Percentiles rank a stretch among this genome's conserved stretches.
phyloP scores from a whole-genome alignment of 140 eudicot species.

The Senecio squalidus region DNA sequence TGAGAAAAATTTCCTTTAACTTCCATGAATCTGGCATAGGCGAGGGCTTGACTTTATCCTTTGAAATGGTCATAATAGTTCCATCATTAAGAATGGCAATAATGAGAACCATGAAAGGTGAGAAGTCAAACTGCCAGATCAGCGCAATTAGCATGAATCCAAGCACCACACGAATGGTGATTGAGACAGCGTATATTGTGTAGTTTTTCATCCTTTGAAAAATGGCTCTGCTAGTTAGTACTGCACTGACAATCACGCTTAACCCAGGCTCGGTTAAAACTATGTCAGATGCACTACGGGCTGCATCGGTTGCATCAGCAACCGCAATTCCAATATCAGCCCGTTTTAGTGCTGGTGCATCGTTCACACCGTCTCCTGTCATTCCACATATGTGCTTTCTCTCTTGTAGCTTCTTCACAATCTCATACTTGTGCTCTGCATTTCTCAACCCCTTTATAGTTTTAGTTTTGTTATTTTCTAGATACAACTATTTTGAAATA shows the following conservation, averaged over 20 bases:
- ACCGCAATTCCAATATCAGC: slow-evolving; percentile 95
- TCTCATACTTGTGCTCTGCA: slow-evolving; percentile 90
- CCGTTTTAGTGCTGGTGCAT: slow-evolving; percentile 82
- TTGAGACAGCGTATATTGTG: slow-evolving; percentile 92
- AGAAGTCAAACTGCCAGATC: slow-evolving; percentile 85
- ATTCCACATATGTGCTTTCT: slow-evolving; percentile 83
- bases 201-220: slow-evolving; percentile 96
- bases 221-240: slow-evolving; percentile 81
- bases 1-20: slow-evolving; percentile 73
- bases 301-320: slow-evolving; percentile 91
- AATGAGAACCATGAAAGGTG: slow-evolving; percentile 86
- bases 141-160: slow-evolving; percentile 92
- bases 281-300: slow-evolving; percentile 80
- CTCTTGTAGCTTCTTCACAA: slow-evolving; percentile 80
- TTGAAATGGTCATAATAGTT: slow-evolving; percentile 93
- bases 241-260: slow-evolving; percentile 83
- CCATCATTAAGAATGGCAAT: slow-evolving; percentile 93
- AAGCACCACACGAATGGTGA: slow-evolving; percentile 84
- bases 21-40: slow-evolving; percentile 97
- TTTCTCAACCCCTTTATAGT: slow-evolving; percentile 2
- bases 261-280: slow-evolving; percentile 89
- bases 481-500: not conserved
- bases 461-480: slow-evolving; percentile 1
- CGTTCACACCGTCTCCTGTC: slow-evolving; percentile 98
- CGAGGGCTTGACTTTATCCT: slow-evolving; percentile 85